Evolutionary conservation across 2,329 filamentous ascomycete species (phyloP).

Genomic region (Monilinia vaccinii-corymbosi): DNA sequence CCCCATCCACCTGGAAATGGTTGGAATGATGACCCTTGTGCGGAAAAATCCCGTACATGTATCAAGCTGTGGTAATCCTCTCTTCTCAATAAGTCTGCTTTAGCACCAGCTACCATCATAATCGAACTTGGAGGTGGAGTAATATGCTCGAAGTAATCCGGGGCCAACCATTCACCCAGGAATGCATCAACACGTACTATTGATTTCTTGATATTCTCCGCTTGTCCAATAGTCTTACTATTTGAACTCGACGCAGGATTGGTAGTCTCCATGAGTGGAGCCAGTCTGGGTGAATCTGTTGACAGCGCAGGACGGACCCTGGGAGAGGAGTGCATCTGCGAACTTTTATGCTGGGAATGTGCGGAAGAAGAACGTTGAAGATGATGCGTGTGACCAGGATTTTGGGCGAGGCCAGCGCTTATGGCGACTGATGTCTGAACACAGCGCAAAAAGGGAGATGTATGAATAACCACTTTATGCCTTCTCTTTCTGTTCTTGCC

Average conservation of each 20-base stretch:
- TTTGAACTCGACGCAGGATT: slow-evolving; percentile 7
- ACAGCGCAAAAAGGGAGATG: slow-evolving; percentile 88
- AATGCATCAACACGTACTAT: slow-evolving; percentile 81
- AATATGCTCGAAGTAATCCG: slow-evolving; percentile 88
- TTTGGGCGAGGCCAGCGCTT: slow-evolving; percentile 71
- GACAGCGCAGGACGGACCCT: slow-evolving; percentile 21
- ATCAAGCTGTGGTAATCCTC: slow-evolving; percentile 51
- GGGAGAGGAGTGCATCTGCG: slow-evolving; percentile 25
- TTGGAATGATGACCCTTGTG: slow-evolving; percentile 26
- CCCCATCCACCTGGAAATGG: slow-evolving; percentile 33
- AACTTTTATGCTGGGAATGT: slow-evolving; percentile 10
- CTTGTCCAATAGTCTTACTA: slow-evolving; percentile 14
- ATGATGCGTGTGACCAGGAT: slow-evolving; percentile 30
- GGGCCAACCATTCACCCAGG: slow-evolving; percentile 89
- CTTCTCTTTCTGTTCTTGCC: slow-evolving; percentile 41
- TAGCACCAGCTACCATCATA: slow-evolving; percentile 82
- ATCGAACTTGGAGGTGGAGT: slow-evolving; percentile 78
- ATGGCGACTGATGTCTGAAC: slow-evolving; percentile 87
- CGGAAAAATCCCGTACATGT: slow-evolving; percentile 17
- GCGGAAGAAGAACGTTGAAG: slow-evolving; percentile 23
- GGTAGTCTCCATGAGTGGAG: slow-evolving; percentile 24
- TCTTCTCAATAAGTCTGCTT: slow-evolving; percentile 72
- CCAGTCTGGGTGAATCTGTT: slow-evolving; percentile 24
- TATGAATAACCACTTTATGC: slow-evolving; percentile 79
- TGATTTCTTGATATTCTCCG: slow-evolving; percentile 40